These are phyloP conservation scores for Rubia tinctorum DNA, from an alignment of 305 asterid species.

Conservation along the genomic window DNA sequence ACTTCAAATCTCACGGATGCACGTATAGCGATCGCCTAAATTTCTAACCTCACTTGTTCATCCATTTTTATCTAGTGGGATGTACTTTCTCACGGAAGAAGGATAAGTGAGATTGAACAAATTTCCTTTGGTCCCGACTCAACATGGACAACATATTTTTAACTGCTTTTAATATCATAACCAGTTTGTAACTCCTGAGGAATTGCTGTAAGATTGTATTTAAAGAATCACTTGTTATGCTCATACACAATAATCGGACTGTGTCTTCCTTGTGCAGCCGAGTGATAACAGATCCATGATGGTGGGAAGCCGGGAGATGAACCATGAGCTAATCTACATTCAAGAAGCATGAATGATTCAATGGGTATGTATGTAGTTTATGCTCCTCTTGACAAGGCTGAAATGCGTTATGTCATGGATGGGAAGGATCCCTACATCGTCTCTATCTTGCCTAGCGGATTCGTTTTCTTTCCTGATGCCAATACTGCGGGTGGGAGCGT, in stretches of 20 bases:
- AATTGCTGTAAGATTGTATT: too few relatives aligned
- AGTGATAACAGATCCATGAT: background rate
- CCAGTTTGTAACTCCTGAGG: too few relatives aligned
- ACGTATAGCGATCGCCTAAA: too few relatives aligned
- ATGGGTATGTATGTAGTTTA: conserved; percentile 24
- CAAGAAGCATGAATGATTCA: conserved; percentile 50
- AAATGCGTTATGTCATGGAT: conserved; percentile 31
- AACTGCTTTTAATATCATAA: too few relatives aligned
- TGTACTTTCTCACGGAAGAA: conserved; percentile 34
- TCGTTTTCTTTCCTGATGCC: conserved; percentile 35
- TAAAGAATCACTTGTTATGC: too few relatives aligned
- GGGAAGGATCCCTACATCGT: conserved; percentile 31
- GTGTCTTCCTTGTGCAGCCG: background rate
- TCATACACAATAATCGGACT: background rate
- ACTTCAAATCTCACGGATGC: background rate
- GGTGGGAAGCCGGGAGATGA: too few relatives aligned
- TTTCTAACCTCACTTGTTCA: background rate
- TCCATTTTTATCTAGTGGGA: conserved; percentile 46
- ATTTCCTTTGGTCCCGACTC: conserved; percentile 41
- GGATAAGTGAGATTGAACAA: conserved; percentile 24
- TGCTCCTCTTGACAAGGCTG: conserved; percentile 26
- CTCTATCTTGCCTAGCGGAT: conserved; percentile 32
- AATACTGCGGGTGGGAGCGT: conserved; percentile 20
- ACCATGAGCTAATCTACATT: conserved; percentile 26
- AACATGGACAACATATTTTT: too few relatives aligned